Base-by-base conservation (phyloP, 352 stramenopile species). In the Phytophthora pistaciae region DNA sequence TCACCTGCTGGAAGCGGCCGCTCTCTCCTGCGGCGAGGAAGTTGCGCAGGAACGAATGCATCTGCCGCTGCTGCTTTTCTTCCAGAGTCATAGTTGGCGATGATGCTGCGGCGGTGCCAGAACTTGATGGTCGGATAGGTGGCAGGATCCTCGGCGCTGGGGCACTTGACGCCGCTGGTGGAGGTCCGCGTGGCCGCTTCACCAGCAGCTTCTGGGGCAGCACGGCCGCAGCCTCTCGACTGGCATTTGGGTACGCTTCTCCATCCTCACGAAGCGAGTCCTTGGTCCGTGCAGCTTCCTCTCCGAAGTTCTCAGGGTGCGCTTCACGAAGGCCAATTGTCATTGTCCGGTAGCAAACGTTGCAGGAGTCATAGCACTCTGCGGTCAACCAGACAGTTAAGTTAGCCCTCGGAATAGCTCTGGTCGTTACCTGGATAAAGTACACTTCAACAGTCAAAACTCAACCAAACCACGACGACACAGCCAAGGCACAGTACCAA, bases 31-130 rank as follows among this genome's bases (percentile, higher is more conserved):
- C 80, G 16, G 87, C 79, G 20, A 98, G 74, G 62, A 98, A 98
- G 63, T 98, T 98, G n/a, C 87, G 82, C 63, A 98, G 64, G 72
- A 98, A 97, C 31, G 90, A 97, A 20, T 90, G 84, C 82, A 98
- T 93, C 64, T 93, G 88, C 11, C 88, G 84, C 54, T 90, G 80
- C 62, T 91, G 83, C 16, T 80, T 82, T 50, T 93, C 84, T 54
- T 90, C 82, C 11, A 87, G 36, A 3, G 85, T 84, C 59, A 90
- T 72, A 3, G 25, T 57, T 4, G 55, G 65, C 56, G 65, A 27
- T 14, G 38, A 21, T 14, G 46, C 11, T 50, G n/a, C 14, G 36
- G 49, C 23, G 40, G 38, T 18, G 31, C 5, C 27, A 33, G 63
- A 21, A 49, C 54, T 68, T 49, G 62, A 20, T 58, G 72, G 55